phyloP scores from a whole-genome alignment of 2,329 filamentous ascomycete genomes.

The Aspergillus ustus region DNA sequence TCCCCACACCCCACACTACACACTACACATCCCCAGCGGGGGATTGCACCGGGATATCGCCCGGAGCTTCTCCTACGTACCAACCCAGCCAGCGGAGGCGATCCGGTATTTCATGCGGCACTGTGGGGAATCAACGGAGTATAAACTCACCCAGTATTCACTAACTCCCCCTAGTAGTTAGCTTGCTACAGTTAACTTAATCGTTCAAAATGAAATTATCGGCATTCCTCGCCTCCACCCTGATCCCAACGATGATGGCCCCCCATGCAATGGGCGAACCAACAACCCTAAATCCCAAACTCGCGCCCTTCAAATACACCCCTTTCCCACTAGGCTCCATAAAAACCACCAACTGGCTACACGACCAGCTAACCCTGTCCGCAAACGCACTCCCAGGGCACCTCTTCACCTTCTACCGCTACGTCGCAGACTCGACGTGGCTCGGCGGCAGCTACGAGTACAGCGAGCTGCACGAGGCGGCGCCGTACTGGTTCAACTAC shows the following conservation, averaged over 20 bases:
- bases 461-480: slow-evolving; percentile 57
- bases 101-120: background rate
- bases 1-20: no score
- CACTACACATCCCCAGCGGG: no score
- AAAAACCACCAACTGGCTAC: slow-evolving; percentile 57
- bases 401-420: slow-evolving; percentile 60
- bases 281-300: background rate
- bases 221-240: background rate
- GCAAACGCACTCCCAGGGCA: slow-evolving; percentile 60
- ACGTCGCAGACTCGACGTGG: slow-evolving; percentile 58
- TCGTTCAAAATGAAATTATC: background rate
- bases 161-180: no score
- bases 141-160: no score
- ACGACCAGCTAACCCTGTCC: slow-evolving; percentile 54
- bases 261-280: background rate
- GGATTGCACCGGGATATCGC: background rate
- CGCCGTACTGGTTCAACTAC: slow-evolving; percentile 64
- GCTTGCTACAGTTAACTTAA: no score
- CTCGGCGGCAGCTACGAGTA: slow-evolving; percentile 58
- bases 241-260: no score
- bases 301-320: background rate
- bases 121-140: no score
- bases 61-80: background rate
- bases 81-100: no score
- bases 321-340: slow-evolving; percentile 55